Evolutionary conservation across 805 yeast species (phyloP), one percentile per base, ranked within the genome.

Genomic region (Gaillardinia entomophila): DNA sequence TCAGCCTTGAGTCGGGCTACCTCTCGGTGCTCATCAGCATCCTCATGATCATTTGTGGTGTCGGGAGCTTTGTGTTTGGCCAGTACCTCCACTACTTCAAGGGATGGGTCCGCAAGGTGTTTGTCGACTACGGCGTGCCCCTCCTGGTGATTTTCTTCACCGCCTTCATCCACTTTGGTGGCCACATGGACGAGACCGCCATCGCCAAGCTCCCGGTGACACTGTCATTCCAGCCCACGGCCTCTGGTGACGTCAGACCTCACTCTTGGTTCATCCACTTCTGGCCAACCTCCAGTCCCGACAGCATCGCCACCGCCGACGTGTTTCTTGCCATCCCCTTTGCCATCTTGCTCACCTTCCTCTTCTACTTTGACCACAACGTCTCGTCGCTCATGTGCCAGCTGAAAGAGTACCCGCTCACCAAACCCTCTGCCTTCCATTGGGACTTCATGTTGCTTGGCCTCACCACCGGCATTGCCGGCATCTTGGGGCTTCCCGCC

Each of bases 281-380:
- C 50, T 83, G 92, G 92, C 70, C 70, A 0, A 6, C 22, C 22
- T 19, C 22, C 22, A 45, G 45, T 12, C 48, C 50, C 8, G 73
- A 73, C 30, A 6, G 8, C 22, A 71, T 84, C 2, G 51, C 79
- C 0, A 87, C 81, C 1, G 79, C 79, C 2, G 77, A 88, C 43
- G 79, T 90, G 0, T 92, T 92, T 50, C 56, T 92, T 24, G 97
- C 98, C 0, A 54, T 92, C 6, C 98, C 98, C 0, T 92, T 90
- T 68, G 97, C 95, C 0, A 60, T 92, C 1, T 68, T 92, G 29
- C 60, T 92, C 27, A 87, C 97, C 0, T 71, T 82, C 31, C 62
- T 90, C 30, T 90, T 92, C 58, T 90, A 87, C 56, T 92, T 89
- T 57, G 98, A 90, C 58, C 98, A 90, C 57, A 92, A 90, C 42